phyloP scores from a whole-genome alignment of 2,329 filamentous ascomycete species.

The Neurospora sp. region DNA sequence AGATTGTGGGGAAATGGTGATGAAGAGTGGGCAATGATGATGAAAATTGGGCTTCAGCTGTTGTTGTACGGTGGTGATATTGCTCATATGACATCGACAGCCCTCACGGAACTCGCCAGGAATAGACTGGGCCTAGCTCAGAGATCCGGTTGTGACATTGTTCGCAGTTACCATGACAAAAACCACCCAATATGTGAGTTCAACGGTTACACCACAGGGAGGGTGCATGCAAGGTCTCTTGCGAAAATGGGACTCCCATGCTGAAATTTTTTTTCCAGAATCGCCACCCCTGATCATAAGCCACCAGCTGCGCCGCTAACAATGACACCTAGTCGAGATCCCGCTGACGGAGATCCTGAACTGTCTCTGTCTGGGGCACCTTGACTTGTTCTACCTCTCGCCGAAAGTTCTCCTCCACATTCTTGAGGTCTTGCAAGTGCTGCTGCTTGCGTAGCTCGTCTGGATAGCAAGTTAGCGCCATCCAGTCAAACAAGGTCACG shows the following conservation, averaged over 20 bases:
- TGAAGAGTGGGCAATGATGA: neutral
- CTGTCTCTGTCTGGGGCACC: neutral
- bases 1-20: neutral
- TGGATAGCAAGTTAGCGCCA: slow-evolving; percentile 21
- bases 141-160: neutral
- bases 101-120: neutral
- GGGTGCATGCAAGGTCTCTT: neutral
- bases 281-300: neutral
- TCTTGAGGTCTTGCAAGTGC: slow-evolving; percentile 6
- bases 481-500: slow-evolving; percentile 25
- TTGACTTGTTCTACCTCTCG: neutral
- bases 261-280: neutral
- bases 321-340: neutral
- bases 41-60: neutral
- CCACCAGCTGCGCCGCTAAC: neutral
- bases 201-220: neutral
- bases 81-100: neutral
- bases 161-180: neutral
- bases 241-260: neutral
- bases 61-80: neutral
- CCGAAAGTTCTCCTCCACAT: neutral
- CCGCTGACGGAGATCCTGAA: neutral
- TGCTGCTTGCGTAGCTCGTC: slow-evolving; percentile 14
- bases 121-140: neutral
- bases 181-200: neutral